Percentiles rank a stretch among this genome's conserved stretches.
Conservation (phyloP, 306 rosid species). For the Coriaria nepalensis region DNA sequence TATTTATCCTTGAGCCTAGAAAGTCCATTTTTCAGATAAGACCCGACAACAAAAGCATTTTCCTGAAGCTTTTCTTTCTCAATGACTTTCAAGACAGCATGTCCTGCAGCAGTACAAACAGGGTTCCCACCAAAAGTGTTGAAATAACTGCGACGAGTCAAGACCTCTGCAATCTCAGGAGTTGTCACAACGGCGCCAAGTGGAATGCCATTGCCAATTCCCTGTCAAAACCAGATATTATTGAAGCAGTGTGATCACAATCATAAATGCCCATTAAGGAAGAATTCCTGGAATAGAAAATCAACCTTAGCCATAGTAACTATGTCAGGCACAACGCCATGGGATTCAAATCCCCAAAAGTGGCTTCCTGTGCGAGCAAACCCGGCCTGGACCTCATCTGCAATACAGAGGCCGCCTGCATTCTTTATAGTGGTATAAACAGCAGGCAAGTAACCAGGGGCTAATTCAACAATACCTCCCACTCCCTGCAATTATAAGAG, state of each 20-base stretch:
- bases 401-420: constrained; percentile 89
- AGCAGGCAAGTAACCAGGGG: constrained; percentile 79
- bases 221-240: constrained; percentile 29
- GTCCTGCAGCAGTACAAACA: constrained; percentile 83
- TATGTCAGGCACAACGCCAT: constrained; percentile 87
- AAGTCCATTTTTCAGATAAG: constrained; percentile 62
- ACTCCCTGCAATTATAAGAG: constrained; percentile 44
- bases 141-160: constrained; percentile 64
- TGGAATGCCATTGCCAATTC: constrained; percentile 96
- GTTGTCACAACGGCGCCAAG: constrained; percentile 95
- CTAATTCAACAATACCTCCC: constrained; percentile 80
- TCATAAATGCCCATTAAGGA: background rate
- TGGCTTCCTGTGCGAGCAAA: constrained; percentile 82
- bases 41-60: constrained; percentile 62
- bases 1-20: constrained; percentile 50
- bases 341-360: constrained; percentile 93
- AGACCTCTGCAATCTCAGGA: constrained; percentile 71
- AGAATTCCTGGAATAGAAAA: constrained; percentile 1
- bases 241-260: background rate
- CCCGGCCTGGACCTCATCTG: constrained; percentile 89
- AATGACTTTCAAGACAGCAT: constrained; percentile 73
- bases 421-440: constrained; percentile 42
- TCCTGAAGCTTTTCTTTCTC: constrained; percentile 85
- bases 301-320: constrained; percentile 92
- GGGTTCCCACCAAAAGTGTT: constrained; percentile 97